Evolutionary conservation across 2,329 filamentous ascomycete genomes (phyloP), one percentile per base, ranked within the genome.

Genomic region (Pezicula neosporulosa): DNA sequence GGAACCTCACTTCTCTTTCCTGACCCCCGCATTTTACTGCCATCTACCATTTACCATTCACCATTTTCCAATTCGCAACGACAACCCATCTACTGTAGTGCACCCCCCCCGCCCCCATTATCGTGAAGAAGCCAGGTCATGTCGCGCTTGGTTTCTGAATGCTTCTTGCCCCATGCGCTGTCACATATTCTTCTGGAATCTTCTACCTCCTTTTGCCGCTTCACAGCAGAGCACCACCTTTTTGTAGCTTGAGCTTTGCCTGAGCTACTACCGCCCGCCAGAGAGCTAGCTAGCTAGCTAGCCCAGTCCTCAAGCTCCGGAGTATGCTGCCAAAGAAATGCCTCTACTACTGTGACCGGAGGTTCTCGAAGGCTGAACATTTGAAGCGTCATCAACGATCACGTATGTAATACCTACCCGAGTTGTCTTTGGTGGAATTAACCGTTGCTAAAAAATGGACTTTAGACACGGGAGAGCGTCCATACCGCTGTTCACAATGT

Each of bases 341-440:
- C 55, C 67, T 62, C 47, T 71, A 73, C 47, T 71, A 73, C 49
- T 80, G 77, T 68, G 77, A 78, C 56, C 72, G 76, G 55, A 75
- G 73, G 55, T 80, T 80, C 67, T 77, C 75, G 55, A 80, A 80
- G 65, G 76, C 74, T 28, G 77, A 79, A 60, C 77, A 80, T 64
- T 74, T 77, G 59, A 78, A 78, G 61, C 72, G 77, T 39, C 77
- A 80, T 63, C 76, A 79, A 60, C 71, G 77, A 60, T 79, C 77
- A 51, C 77, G 77, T 80, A 67, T 61, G 76, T 69, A n/a, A n/a
- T n/a, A 24, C 24, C 6, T 24, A 24, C 24, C 24, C 30, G 54
- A 47, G 30, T 48, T 49, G 43, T 53, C 44, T n/a, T 37, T 28
- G 38, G 36, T n/a, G 18, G 33, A 27, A 45, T 21, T 13, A 33